These are phyloP conservation scores for Leccinum boreale DNA, from an alignment of 768 basidiomycete genomes.

Conservation along the genomic window DNA sequence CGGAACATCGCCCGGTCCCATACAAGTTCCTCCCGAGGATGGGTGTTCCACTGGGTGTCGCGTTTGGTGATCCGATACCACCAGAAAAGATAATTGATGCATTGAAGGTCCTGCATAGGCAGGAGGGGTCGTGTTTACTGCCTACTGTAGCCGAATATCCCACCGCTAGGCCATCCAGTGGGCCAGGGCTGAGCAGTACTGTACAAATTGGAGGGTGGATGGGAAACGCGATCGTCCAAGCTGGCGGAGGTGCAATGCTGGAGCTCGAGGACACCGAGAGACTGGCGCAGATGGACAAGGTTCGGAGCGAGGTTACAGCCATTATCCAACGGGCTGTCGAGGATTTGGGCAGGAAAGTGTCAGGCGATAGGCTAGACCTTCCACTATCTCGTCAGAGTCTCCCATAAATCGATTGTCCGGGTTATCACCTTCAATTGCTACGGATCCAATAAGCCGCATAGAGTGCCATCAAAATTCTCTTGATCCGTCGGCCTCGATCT, in stretches of 20 bases:
- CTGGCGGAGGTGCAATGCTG: constrained; percentile 3
- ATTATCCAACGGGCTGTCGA: constrained; percentile 53
- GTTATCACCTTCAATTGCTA: background rate
- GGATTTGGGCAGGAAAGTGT: constrained; percentile 48
- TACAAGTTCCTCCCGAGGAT: constrained; percentile 66
- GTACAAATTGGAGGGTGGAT: constrained; percentile 14
- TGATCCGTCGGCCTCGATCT: background rate
- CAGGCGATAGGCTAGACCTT: constrained; percentile 35
- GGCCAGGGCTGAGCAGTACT: background rate
- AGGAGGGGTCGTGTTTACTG: background rate
- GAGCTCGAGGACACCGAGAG: constrained; percentile 4
- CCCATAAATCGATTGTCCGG: background rate
- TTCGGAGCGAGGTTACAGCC: constrained; percentile 54
- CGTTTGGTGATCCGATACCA: constrained; percentile 75
- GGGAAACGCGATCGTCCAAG: background rate
- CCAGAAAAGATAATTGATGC: constrained; percentile 33
- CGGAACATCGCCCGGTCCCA: constrained; percentile 75
- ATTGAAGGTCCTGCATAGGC: constrained; percentile 9
- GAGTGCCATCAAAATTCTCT: background rate
- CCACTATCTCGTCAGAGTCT: background rate
- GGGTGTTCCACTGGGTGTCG: constrained; percentile 64
- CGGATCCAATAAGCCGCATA: background rate
- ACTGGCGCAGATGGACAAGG: constrained; percentile 30
- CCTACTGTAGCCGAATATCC: background rate
- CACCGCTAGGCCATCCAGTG: background rate